A percentile compares a stretch with the other conserved stretches of the same genome.
Conservation (phyloP, 495 filamentous ascomycete species). For the Talaromyces borbonicus region DNA sequence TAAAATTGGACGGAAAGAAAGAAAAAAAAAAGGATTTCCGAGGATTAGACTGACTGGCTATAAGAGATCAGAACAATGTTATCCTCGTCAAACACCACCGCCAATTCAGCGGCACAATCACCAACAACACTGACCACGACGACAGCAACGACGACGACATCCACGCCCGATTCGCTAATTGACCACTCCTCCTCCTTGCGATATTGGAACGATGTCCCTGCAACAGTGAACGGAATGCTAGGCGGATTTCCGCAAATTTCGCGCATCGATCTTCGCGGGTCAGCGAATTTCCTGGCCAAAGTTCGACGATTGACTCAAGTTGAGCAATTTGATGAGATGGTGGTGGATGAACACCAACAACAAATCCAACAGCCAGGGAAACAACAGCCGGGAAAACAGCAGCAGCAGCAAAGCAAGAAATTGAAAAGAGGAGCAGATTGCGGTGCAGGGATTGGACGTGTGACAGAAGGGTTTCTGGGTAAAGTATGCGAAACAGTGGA, state of each 20-base stretch:
- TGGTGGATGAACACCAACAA: too few species aligned
- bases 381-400: not conserved
- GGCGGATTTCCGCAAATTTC: slow-evolving; percentile 69
- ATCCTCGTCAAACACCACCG: too few species aligned
- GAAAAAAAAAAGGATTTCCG: too few species aligned
- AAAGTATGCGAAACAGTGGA: slow-evolving; percentile 44
- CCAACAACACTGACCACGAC: not conserved
- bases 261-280: slow-evolving; percentile 67
- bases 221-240: slow-evolving; percentile 72
- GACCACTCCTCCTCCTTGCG: slow-evolving; percentile 24
- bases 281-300: slow-evolving; percentile 66
- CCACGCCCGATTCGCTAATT: slow-evolving; percentile 5
- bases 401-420: slow-evolving; percentile 8
- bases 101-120: too few species aligned
- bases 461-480: slow-evolving; percentile 47
- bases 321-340: slow-evolving; percentile 8
- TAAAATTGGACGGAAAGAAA: too few species aligned
- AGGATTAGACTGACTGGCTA: too few species aligned
- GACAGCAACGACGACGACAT: not conserved
- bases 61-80: too few species aligned
- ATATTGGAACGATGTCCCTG: slow-evolving; percentile 69
- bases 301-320: slow-evolving; percentile 39
- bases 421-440: slow-evolving; percentile 44
- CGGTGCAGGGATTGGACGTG: slow-evolving; percentile 53
- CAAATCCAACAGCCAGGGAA: not conserved